A percentile compares a stretch with the other conserved stretches of the same genome.
These are phyloP conservation scores for Xerocomus brunneocitrinus DNA, from an alignment of 768 basidiomycete species.

Conservation along the genomic window DNA sequence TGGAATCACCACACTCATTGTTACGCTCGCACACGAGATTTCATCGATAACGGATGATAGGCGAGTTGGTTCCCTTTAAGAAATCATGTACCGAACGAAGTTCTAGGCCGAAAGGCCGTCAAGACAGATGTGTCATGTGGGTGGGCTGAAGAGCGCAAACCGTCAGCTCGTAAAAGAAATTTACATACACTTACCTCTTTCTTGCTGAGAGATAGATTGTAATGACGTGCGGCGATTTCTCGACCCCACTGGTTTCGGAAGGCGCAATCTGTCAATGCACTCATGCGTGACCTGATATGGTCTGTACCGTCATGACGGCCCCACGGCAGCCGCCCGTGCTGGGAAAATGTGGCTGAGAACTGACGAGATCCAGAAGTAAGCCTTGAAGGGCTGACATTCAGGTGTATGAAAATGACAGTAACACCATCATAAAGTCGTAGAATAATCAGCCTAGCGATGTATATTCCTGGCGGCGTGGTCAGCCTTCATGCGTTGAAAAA, in stretches of 20 bases:
- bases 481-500: no score
- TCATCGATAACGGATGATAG: background rate
- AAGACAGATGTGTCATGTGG: background rate
- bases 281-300: background rate
- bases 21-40: background rate
- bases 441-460: no score
- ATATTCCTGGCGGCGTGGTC: no score
- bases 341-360: background rate
- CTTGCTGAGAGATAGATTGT: background rate
- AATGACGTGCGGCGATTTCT: background rate
- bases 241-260: background rate
- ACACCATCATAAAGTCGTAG: no score
- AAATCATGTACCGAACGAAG: background rate
- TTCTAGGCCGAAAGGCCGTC: background rate
- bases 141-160: background rate
- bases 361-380: background rate
- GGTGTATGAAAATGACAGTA: no score
- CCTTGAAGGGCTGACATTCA: no score
- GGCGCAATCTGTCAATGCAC: background rate
- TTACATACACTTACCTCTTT: conserved; percentile 1
- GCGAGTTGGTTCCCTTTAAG: background rate
- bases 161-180: background rate
- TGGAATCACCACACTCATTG: background rate
- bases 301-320: background rate
- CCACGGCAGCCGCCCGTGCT: background rate